A percentile compares a stretch with the other conserved stretches of the same genome.
These are phyloP conservation scores for Neurospora hispaniola DNA, from an alignment of 495 filamentous ascomycete genomes.

Conservation along the genomic window DNA sequence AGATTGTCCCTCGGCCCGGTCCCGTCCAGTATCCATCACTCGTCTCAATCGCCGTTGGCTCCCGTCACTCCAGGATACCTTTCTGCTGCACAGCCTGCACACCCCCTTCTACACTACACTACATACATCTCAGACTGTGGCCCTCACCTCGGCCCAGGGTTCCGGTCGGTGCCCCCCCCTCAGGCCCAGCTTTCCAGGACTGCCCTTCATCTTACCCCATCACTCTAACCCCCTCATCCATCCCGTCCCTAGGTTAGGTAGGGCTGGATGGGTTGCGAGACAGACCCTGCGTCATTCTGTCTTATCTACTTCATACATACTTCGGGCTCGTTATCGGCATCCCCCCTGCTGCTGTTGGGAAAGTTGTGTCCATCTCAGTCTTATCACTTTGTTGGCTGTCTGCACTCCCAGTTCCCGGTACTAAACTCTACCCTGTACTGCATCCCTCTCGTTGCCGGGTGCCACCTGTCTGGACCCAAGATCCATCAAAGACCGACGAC, in stretches of 20 bases:
- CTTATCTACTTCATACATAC: neutral
- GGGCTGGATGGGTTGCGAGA: neutral
- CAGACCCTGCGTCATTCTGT: neutral
- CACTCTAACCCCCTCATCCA: neutral
- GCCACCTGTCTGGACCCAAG: constrained; percentile 8
- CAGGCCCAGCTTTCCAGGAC: neutral
- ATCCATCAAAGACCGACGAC: constrained; percentile 1
- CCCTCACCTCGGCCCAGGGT: neutral
- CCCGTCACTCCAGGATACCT: neutral
- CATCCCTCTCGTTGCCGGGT: constrained; percentile 3
- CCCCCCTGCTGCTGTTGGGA: neutral
- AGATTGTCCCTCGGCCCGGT: neutral
- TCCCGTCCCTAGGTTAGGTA: neutral
- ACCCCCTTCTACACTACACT: neutral
- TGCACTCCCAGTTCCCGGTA: constrained; percentile 4
- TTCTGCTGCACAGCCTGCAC: neutral
- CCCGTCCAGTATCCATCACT: neutral
- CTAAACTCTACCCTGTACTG: neutral
- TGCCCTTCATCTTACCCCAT: neutral
- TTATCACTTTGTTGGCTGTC: neutral
- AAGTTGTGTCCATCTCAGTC: neutral
- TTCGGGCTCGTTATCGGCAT: neutral
- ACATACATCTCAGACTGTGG: neutral
- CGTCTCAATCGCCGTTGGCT: neutral
- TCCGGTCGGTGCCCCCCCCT: neutral